phyloP scores from a whole-genome alignment of 176 grass and related monocot species.

The Phyllostachys edulis region DNA sequence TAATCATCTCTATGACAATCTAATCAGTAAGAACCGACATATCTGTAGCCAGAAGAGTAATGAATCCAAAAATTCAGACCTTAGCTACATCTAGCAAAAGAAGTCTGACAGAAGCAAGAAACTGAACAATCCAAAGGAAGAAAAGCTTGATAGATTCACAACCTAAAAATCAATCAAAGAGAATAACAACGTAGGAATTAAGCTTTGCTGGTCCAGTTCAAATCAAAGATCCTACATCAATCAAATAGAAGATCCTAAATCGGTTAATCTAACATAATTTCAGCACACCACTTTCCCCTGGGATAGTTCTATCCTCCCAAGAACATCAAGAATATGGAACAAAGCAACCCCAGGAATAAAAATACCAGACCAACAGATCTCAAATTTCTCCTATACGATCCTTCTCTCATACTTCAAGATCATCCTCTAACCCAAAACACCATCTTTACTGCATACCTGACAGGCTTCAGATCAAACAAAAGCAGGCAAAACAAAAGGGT shows the following conservation, averaged over 20 bases:
- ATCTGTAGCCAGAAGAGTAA: conserved; percentile 3
- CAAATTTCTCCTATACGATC: not conserved
- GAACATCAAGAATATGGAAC: not conserved
- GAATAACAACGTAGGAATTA: not conserved
- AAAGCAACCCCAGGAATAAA: not conserved
- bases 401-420: not conserved
- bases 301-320: not conserved
- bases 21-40: not conserved
- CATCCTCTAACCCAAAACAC: not conserved
- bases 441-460: not conserved
- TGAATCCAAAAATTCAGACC: conserved; percentile 5
- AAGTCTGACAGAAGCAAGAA: not conserved
- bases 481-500: not conserved
- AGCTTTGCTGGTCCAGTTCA: not conserved
- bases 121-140: not conserved
- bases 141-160: not conserved
- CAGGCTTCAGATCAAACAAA: conserved; percentile 19
- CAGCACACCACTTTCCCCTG: not conserved
- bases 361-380: conserved; percentile 1
- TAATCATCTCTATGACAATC: not conserved
- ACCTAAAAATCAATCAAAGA: conserved; percentile 3
- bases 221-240: not conserved
- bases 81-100: not conserved
- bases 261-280: not conserved
- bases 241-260: conserved; percentile 9